A percentile compares a stretch with the other conserved stretches of the same genome.
These are phyloP conservation scores for Skeletonema marinoi DNA, from an alignment of 108 stramenopile genomes.

Conservation along the genomic window DNA sequence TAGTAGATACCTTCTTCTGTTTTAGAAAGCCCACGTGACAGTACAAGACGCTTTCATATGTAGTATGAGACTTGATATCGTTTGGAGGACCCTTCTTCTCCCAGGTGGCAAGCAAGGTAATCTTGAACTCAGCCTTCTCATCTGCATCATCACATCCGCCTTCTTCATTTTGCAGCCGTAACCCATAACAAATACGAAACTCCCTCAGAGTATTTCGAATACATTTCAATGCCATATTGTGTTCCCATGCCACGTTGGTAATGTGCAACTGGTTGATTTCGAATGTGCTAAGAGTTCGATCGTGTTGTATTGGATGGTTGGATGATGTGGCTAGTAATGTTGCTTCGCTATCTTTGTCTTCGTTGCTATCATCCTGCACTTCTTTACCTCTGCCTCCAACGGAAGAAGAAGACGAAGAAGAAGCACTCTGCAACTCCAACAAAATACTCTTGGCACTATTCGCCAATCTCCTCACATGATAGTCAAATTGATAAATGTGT, in stretches of 20 bases:
- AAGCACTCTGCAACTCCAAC: slow-evolving; percentile 1
- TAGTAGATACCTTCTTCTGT: neutral
- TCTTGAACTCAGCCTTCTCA: slow-evolving; percentile 24
- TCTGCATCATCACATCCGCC: neutral
- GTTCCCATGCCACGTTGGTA: slow-evolving; percentile 19
- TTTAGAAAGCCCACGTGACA: slow-evolving; percentile 38
- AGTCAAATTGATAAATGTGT: slow-evolving; percentile 42
- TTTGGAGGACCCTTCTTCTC: neutral
- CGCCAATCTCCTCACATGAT: slow-evolving; percentile 38
- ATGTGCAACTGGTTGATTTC: slow-evolving; percentile 16
- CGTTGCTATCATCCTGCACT: neutral
- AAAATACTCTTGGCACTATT: slow-evolving; percentile 21
- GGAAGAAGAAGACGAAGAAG: neutral
- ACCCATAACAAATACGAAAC: slow-evolving; percentile 13
- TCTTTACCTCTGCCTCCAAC: neutral
- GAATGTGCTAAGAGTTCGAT: slow-evolving; percentile 6
- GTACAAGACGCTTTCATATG: slow-evolving; percentile 28
- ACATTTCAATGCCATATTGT: slow-evolving; percentile 26
- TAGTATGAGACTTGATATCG: neutral
- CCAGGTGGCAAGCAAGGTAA: slow-evolving; percentile 40
- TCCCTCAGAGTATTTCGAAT: slow-evolving; percentile 19
- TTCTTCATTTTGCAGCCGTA: neutral
- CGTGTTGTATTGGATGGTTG: slow-evolving; percentile 23
- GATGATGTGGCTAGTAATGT: neutral
- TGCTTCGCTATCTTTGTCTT: neutral